These are phyloP conservation scores for Leptographium lundbergii DNA, from an alignment of 2,329 filamentous ascomycete species.

Conservation along the genomic window DNA sequence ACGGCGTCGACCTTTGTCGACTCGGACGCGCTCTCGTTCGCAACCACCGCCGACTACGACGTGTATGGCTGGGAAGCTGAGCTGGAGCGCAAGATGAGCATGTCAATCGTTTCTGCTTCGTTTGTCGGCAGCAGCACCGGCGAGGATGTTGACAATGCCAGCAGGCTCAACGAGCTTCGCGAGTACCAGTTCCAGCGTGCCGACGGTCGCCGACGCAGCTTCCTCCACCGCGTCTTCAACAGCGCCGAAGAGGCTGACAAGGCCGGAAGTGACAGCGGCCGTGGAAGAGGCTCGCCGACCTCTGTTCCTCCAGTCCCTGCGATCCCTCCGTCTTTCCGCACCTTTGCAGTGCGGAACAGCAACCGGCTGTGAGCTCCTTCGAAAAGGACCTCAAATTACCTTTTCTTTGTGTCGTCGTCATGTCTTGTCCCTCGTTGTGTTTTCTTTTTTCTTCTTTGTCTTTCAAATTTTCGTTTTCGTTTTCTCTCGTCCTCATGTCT, in stretches of 20 bases:
- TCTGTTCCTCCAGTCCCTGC: neutral
- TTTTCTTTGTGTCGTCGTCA: neutral
- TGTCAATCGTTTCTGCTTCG: neutral
- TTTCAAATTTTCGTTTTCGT: neutral
- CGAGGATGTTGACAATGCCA: neutral
- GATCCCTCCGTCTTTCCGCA: constrained; percentile 2
- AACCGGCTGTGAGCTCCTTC: neutral
- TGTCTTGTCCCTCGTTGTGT: neutral
- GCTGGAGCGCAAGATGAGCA: constrained; percentile 20
- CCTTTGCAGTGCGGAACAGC: constrained; percentile 1
- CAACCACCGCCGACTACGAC: constrained; percentile 22
- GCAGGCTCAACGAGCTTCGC: constrained; percentile 7
- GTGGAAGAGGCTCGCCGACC: neutral
- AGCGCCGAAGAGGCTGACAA: neutral
- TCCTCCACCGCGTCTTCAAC: constrained; percentile 28
- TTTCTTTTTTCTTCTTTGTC: too few species aligned
- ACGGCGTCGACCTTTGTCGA: constrained; percentile 15
- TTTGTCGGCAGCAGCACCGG: neutral
- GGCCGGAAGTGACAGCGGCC: neutral
- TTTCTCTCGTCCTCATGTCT: neutral
- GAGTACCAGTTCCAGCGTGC: constrained; percentile 16
- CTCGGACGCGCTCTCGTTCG: constrained; percentile 16
- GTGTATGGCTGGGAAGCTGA: constrained; percentile 44
- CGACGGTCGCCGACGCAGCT: constrained; percentile 19
- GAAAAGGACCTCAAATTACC: neutral